Evolutionary conservation across 169 alveolate species (phyloP).

Genomic region (Cryptosporidium bovis): DNA sequence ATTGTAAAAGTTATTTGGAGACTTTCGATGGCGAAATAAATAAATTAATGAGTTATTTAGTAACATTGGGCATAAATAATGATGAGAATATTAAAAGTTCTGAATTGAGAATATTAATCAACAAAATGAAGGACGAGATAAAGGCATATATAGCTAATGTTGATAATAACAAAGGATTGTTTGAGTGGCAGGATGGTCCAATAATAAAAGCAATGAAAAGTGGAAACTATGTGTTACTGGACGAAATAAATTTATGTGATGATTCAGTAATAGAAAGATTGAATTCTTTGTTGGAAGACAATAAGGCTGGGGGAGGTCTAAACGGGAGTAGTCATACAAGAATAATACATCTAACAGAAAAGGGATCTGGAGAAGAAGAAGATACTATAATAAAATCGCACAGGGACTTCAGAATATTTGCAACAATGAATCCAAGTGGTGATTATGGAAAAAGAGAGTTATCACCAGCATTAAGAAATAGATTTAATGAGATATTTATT

Average conservation of each 20-base stretch:
- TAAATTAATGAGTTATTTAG: not conserved
- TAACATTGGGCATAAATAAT: no score
- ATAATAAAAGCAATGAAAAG: slow-evolving; percentile 94
- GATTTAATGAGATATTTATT: slow-evolving; percentile 98
- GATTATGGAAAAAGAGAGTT: slow-evolving; percentile 99
- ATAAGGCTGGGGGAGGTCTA: slow-evolving; percentile 79
- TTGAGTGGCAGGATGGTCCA: slow-evolving; percentile 99
- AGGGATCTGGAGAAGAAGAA: slow-evolving; percentile 78
- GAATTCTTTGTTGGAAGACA: slow-evolving; percentile 97
- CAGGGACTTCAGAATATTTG: slow-evolving; percentile 92
- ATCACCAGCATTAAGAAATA: slow-evolving; percentile 97
- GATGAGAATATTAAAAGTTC: not conserved
- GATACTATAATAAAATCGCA: slow-evolving; percentile 88
- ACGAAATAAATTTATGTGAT: slow-evolving; percentile 98
- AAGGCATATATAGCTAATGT: not conserved
- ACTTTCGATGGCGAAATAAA: not conserved
- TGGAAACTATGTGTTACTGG: slow-evolving; percentile 95
- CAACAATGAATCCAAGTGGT: slow-evolving; percentile 99
- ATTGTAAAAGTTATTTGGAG: not conserved
- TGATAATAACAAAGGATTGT: slow-evolving; percentile 78
- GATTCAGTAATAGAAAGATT: slow-evolving; percentile 99
- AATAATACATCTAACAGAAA: slow-evolving; percentile 81
- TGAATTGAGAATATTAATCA: not conserved
- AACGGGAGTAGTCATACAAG: not conserved
- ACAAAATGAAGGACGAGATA: slow-evolving; percentile 1